Evolutionary conservation across 2,329 filamentous ascomycete genomes (phyloP).

Genomic region (Cytospora paraplurivora): DNA sequence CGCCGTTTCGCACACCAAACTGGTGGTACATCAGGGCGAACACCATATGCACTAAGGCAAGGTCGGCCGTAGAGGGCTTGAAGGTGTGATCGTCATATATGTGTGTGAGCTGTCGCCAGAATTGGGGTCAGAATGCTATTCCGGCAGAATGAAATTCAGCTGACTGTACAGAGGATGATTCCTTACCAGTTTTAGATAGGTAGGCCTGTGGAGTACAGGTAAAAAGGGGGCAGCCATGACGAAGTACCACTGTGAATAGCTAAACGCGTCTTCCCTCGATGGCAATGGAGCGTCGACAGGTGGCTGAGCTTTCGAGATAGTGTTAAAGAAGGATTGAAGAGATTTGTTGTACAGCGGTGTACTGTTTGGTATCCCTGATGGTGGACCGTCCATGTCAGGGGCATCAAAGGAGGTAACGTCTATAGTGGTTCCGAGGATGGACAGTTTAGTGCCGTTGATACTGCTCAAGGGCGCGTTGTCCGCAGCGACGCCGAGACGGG

Average conservation of each 20-base stretch:
- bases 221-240: conserved; percentile 70
- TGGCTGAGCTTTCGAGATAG: conserved; percentile 62
- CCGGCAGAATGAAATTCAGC: neutral
- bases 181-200: conserved; percentile 68
- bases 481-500: conserved; percentile 66
- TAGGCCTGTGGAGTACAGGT: conserved; percentile 76
- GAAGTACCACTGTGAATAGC: conserved; percentile 76
- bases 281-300: conserved; percentile 63
- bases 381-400: conserved; percentile 65
- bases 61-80: conserved; percentile 63
- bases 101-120: conserved; percentile 52
- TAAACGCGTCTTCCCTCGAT: conserved; percentile 63
- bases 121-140: conserved; percentile 29
- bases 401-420: conserved; percentile 74
- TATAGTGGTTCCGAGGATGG: conserved; percentile 77
- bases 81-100: conserved; percentile 72
- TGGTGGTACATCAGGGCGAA: conserved; percentile 79
- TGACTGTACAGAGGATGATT: conserved; percentile 19
- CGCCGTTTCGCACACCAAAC: conserved; percentile 69
- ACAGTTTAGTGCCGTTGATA: conserved; percentile 75
- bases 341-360: conserved; percentile 69
- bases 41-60: conserved; percentile 75
- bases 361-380: conserved; percentile 43
- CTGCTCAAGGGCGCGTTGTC: conserved; percentile 69
- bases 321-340: conserved; percentile 68